Evolutionary conservation across 2,329 filamentous ascomycete genomes (phyloP).

Genomic region (Fragosphaeria purpurea): DNA sequence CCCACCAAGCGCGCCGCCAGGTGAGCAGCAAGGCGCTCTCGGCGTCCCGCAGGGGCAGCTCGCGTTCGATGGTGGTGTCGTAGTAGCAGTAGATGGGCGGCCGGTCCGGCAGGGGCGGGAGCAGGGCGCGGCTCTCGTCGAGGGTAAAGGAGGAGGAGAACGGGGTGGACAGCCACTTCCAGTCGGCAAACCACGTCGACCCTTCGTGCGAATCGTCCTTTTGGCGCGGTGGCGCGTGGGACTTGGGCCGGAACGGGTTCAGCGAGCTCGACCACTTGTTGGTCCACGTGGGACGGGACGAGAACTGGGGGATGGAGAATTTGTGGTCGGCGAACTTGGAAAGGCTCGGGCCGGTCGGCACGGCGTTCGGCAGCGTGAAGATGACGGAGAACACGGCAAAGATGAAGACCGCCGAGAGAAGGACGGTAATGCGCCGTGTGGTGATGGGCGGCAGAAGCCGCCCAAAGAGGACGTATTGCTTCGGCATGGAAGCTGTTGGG

Average conservation of each 20-base stretch:
- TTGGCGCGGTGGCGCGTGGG: constrained; percentile 64
- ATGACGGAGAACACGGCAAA: constrained; percentile 45
- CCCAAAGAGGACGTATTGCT: constrained; percentile 36
- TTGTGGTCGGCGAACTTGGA: constrained; percentile 40
- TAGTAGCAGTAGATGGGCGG: constrained; percentile 87
- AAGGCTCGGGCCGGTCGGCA: constrained; percentile 39
- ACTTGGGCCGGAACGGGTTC: constrained; percentile 59
- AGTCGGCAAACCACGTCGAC: constrained; percentile 77
- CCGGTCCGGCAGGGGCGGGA: constrained; percentile 64
- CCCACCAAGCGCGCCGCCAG: constrained; percentile 94
- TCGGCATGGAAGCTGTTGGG: constrained; percentile 29
- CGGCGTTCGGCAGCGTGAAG: constrained; percentile 37
- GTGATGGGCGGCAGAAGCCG: constrained; percentile 39
- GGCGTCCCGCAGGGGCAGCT: constrained; percentile 55
- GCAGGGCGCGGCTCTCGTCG: constrained; percentile 72
- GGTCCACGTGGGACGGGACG: constrained; percentile 30
- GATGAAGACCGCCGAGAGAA: constrained; percentile 40
- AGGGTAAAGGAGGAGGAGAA: constrained; percentile 74
- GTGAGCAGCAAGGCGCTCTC: constrained; percentile 72
- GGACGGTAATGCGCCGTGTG: constrained; percentile 41
- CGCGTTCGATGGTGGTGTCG: constrained; percentile 55
- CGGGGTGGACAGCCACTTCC: constrained; percentile 74
- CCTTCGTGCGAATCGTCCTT: constrained; percentile 70
- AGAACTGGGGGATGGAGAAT: constrained; percentile 38
- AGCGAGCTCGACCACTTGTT: constrained; percentile 34